Evolutionary conservation across 2,329 filamentous ascomycete genomes (phyloP).

Genomic region (Orbilia blumenaviensis): DNA sequence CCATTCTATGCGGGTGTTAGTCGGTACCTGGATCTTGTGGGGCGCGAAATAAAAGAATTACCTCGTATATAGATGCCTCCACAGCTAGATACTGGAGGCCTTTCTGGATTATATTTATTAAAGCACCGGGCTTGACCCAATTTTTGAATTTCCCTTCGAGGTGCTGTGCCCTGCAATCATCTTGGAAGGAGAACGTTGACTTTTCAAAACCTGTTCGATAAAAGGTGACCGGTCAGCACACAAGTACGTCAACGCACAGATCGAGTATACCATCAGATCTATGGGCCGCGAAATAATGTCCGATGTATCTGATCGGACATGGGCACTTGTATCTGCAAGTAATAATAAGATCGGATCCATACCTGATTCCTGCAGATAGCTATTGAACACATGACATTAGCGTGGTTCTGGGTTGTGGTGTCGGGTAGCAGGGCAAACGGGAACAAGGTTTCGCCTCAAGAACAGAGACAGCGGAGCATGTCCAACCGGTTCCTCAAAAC

Average conservation of each 20-base stretch:
- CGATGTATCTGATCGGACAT: constrained; percentile 40
- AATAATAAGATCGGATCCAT: constrained; percentile 39
- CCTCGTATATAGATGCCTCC: constrained; percentile 44
- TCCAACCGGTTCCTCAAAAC: constrained; percentile 50
- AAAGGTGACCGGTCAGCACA: constrained; percentile 2
- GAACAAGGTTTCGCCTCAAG: constrained; percentile 53
- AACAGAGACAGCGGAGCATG: constrained; percentile 51
- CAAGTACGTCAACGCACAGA: constrained; percentile 25
- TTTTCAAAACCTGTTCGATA: constrained; percentile 38
- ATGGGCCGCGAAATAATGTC: constrained; percentile 25
- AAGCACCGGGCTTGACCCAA: constrained; percentile 44
- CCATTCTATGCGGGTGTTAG: constrained; percentile 34
- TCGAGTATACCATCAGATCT: constrained; percentile 23
- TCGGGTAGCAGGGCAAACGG: constrained; percentile 54
- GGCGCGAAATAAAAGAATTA: constrained; percentile 1
- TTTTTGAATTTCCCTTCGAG: constrained; percentile 50
- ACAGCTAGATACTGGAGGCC: constrained; percentile 44
- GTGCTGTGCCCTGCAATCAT: constrained; percentile 46
- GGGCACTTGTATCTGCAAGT: constrained; percentile 27
- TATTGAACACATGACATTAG: constrained; percentile 54
- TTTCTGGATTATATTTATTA: constrained; percentile 51
- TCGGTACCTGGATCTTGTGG: background rate
- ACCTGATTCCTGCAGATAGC: constrained; percentile 55
- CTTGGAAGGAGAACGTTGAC: constrained; percentile 51
- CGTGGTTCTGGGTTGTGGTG: constrained; percentile 44